Percentiles rank a stretch among this genome's conserved stretches.
Evolutionary conservation across 2,329 filamentous ascomycete species (phyloP).

Genomic region (Gnomoniopsis sp.): DNA sequence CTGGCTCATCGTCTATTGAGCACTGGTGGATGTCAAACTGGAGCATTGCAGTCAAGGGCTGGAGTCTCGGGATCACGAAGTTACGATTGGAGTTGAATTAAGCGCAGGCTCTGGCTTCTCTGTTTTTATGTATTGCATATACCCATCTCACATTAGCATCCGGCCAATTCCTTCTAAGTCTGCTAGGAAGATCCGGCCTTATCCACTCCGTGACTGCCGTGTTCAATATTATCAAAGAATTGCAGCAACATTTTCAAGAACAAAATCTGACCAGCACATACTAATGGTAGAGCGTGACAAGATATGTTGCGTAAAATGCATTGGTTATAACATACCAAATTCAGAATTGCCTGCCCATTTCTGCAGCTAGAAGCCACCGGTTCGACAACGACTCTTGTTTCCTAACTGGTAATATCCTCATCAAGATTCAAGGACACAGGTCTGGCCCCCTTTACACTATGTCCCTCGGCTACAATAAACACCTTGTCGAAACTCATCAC

Average conservation of each 20-base stretch:
- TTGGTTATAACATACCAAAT: too few species aligned
- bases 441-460: not conserved
- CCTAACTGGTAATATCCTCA: not conserved
- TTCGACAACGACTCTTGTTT: not conserved
- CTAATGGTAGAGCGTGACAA: too few species aligned
- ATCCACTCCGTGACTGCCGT: too few species aligned
- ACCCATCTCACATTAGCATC: not conserved
- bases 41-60: not conserved
- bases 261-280: too few species aligned
- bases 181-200: not conserved
- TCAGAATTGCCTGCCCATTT: too few species aligned
- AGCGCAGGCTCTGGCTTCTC: not conserved
- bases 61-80: not conserved
- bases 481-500: slow-evolving; percentile 9
- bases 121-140: not conserved
- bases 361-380: not conserved
- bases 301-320: too few species aligned
- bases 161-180: not conserved
- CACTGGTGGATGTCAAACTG: not conserved
- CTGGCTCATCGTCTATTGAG: not conserved
- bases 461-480: slow-evolving; percentile 1
- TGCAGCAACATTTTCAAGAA: too few species aligned
- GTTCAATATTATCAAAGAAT: not conserved
- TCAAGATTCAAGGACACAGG: not conserved
- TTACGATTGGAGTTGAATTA: not conserved